A percentile compares a stretch with the other conserved stretches of the same genome.
phyloP scores from a whole-genome alignment of 768 basidiomycete species.

The Suillus paluster region DNA sequence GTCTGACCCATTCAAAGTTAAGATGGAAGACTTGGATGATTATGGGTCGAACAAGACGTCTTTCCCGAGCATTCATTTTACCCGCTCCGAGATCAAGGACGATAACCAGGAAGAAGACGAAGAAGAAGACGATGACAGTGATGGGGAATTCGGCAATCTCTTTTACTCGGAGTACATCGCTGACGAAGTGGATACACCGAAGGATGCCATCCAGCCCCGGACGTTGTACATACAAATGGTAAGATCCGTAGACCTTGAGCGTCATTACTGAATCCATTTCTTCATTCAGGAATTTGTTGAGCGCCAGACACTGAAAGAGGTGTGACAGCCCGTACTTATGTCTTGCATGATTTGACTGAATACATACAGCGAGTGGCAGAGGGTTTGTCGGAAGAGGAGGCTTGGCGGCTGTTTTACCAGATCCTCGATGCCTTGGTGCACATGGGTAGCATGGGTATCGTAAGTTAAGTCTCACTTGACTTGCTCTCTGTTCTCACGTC shows the following conservation, averaged over 20 bases:
- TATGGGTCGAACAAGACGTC: conserved; percentile 58
- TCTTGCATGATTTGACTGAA: not conserved
- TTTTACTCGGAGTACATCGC: conserved; percentile 34
- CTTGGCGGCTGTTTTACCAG: conserved; percentile 90
- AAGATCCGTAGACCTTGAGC: conserved; percentile 11
- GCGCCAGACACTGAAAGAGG: conserved; percentile 88
- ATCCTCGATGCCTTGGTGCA: conserved; percentile 89
- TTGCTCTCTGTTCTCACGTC: conserved; percentile 4
- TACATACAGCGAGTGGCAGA: conserved; percentile 69
- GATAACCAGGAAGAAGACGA: conserved; percentile 50
- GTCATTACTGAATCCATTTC: not conserved
- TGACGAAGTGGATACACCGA: conserved; percentile 38
- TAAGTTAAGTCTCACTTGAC: conserved; percentile 39
- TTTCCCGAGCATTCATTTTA: conserved; percentile 90
- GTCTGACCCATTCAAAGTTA: conserved; percentile 65
- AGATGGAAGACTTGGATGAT: conserved; percentile 66
- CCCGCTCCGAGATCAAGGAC: conserved; percentile 45
- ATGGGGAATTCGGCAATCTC: conserved; percentile 42
- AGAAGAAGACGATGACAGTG: conserved; percentile 35
- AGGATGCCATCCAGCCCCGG: conserved; percentile 41
- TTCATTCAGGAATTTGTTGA: conserved; percentile 80
- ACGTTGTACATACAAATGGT: conserved; percentile 97
- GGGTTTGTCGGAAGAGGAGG: conserved; percentile 81
- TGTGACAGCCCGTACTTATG: conserved; percentile 24
- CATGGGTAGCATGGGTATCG: conserved; percentile 88